Evolutionary conservation across 495 filamentous ascomycete species (phyloP).

Genomic region (Xylaria flabelliformis): DNA sequence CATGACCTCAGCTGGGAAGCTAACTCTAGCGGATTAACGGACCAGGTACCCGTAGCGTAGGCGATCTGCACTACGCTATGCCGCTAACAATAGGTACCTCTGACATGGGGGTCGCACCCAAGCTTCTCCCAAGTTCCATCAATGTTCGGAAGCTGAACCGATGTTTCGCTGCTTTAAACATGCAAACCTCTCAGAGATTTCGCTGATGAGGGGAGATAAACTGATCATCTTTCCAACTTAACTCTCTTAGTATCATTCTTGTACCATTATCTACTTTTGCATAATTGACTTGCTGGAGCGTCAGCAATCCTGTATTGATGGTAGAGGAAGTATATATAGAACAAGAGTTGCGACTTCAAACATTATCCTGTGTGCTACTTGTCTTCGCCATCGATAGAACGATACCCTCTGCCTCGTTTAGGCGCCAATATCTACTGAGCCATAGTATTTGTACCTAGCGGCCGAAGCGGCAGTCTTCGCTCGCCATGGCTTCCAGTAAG

Average conservation of each 20-base stretch:
- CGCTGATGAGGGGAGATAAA: not conserved
- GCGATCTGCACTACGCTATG: not conserved
- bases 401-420: not conserved
- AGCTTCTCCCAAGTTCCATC: not conserved
- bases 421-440: not conserved
- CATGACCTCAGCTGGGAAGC: not conserved
- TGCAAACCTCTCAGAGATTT: not conserved
- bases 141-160: not conserved
- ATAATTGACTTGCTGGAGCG: not conserved
- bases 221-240: not conserved
- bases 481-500: slow-evolving; percentile 32
- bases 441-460: not conserved
- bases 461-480: not conserved
- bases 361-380: not conserved
- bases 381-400: not conserved
- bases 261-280: not conserved
- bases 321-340: not conserved
- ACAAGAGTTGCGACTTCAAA: not conserved
- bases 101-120: not conserved
- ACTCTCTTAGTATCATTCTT: not conserved
- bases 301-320: not conserved
- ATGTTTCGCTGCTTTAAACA: not conserved
- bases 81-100: not conserved
- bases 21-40: slow-evolving; percentile 12
- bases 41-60: slow-evolving; percentile 10